Conservation (phyloP, 306 rosid genomes). For the Boehmeria nivea region DNA sequence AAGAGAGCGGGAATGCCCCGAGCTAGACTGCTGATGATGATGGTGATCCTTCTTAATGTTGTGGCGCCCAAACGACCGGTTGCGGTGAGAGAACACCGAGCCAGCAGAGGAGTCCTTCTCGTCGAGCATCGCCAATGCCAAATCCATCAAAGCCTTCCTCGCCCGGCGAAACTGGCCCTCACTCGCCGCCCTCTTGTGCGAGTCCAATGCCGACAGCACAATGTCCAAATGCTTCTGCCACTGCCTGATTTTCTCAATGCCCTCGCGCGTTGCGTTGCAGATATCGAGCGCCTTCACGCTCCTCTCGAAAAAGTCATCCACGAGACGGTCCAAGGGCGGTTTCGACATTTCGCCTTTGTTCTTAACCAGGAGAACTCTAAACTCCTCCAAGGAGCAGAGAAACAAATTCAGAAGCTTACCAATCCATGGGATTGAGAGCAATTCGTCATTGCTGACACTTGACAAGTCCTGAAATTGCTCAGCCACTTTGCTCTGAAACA, state of each 20-base stretch:
- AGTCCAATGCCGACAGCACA: conserved; percentile 57
- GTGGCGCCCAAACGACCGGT: conserved; percentile 73
- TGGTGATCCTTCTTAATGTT: conserved; percentile 45
- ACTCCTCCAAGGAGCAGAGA: conserved; percentile 54
- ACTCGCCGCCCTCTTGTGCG: conserved; percentile 48
- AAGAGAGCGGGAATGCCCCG: conserved; percentile 84
- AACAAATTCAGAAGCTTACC: conserved; percentile 51
- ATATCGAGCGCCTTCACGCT: conserved; percentile 78
- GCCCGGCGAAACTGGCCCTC: conserved; percentile 85
- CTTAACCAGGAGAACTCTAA: conserved; percentile 45
- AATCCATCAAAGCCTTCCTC: conserved; percentile 70
- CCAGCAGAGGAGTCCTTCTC: conserved; percentile 48
- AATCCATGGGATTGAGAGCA: conserved; percentile 64
- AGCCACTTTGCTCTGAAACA: conserved; percentile 48
- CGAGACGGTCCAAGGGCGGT: conserved; percentile 55
- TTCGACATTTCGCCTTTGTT: conserved; percentile 43
- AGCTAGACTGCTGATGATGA: conserved; percentile 13
- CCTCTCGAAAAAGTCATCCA: conserved; percentile 59
- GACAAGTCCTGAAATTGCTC: conserved; percentile 52
- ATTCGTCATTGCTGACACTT: conserved; percentile 46
- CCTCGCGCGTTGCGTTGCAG: conserved; percentile 66
- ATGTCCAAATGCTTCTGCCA: conserved; percentile 77
- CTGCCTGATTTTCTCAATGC: conserved; percentile 54
- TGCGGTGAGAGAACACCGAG: conserved; percentile 51
- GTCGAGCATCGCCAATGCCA: conserved; percentile 66